Conservation (phyloP, 78 protist genomes). For the Dictyostelium purpureum region DNA sequence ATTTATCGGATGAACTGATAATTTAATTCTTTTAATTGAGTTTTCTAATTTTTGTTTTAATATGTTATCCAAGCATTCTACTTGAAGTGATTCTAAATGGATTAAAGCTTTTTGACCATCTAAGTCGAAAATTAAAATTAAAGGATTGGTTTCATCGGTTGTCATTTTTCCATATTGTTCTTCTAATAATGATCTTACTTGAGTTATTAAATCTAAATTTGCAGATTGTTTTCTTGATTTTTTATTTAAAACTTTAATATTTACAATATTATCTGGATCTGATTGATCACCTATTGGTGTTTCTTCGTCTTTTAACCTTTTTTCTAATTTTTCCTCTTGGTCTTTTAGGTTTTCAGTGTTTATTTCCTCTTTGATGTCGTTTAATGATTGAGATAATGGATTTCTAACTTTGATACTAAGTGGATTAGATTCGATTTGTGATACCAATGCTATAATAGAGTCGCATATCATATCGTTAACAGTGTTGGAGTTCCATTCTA, state of each 20-base stretch:
- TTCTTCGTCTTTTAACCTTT: not conserved
- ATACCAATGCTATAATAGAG: conserved; percentile 62
- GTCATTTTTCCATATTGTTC: conserved; percentile 20
- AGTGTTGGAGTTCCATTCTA: conserved; percentile 83
- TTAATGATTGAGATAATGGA: not conserved
- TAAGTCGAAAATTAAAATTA: conserved; percentile 7
- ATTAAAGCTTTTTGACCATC: conserved; percentile 30
- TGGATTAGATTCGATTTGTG: conserved; percentile 86
- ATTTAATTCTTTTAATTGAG: conserved; percentile 34
- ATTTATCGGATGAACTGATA: conserved; percentile 51
- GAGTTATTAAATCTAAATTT: not conserved
- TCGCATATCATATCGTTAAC: conserved; percentile 90
- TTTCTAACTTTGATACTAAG: conserved; percentile 21
- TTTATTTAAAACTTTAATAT: not conserved
- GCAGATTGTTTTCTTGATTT: conserved; percentile 32
- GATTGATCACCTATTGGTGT: too few relatives aligned
- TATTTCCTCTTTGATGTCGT: not conserved
- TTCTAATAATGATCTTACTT: conserved; percentile 13
- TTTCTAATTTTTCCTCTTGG: not conserved
- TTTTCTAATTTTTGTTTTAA: conserved; percentile 19
- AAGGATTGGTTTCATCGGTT: conserved; percentile 27
- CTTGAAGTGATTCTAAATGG: conserved; percentile 16
- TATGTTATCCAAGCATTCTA: not conserved
- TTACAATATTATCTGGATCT: not conserved
- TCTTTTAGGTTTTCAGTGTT: not conserved